These are phyloP conservation scores for Barnettozyma siamensis DNA, from an alignment of 805 yeast species.

Conservation along the genomic window DNA sequence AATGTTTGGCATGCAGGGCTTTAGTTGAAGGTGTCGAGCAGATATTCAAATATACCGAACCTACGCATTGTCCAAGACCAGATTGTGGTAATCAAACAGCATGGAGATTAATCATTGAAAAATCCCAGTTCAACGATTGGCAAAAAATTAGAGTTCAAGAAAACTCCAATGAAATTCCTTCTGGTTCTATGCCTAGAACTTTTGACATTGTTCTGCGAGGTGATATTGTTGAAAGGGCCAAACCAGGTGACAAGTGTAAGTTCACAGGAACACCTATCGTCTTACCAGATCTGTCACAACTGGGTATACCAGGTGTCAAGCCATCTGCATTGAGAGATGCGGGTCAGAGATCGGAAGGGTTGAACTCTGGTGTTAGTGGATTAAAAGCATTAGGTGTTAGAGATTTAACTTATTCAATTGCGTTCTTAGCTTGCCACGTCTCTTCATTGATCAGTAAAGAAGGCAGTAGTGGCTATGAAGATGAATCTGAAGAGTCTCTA, in stretches of 20 bases:
- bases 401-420: constrained; percentile 86
- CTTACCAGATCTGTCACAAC: constrained; percentile 88
- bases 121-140: constrained; percentile 92
- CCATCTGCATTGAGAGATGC: constrained; percentile 76
- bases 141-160: constrained; percentile 94
- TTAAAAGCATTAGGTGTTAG: constrained; percentile 81
- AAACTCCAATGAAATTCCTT: constrained; percentile 93
- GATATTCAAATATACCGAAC: constrained; percentile 89
- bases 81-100: constrained; percentile 79
- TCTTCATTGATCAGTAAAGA: constrained; percentile 46
- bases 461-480: constrained; percentile 33
- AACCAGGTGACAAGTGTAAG: constrained; percentile 93
- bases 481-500: constrained; percentile 32
- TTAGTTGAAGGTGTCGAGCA: constrained; percentile 88
- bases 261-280: constrained; percentile 95
- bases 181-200: constrained; percentile 98
- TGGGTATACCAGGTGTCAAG: constrained; percentile 92
- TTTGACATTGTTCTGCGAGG: constrained; percentile 89
- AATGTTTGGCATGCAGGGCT: constrained; percentile 85
- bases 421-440: constrained; percentile 89
- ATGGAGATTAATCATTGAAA: constrained; percentile 79
- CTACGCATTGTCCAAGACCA: constrained; percentile 84
- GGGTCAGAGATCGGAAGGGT: constrained; percentile 48
- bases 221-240: constrained; percentile 90
- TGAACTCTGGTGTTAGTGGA: constrained; percentile 85